Evolutionary conservation across 352 stramenopile species (phyloP).

Genomic region (Phytopythium helicoides): DNA sequence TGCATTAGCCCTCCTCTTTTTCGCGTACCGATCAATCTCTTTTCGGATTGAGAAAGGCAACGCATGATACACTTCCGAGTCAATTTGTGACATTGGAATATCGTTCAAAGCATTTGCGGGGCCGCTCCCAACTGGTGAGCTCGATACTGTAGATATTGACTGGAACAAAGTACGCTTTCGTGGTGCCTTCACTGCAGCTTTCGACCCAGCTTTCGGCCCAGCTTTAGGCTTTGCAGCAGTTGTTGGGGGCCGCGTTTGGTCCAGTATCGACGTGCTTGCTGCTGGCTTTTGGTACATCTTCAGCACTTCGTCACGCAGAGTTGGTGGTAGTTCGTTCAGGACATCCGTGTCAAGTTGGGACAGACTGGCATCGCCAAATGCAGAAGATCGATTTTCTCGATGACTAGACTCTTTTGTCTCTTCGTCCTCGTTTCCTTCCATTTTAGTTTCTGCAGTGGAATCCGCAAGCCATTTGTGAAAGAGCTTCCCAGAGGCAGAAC

Average conservation of each 20-base stretch:
- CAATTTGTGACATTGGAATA: constrained; percentile 76
- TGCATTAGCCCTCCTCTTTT: constrained; percentile 31
- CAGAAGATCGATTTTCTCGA: constrained; percentile 1
- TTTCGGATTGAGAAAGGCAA: constrained; percentile 62
- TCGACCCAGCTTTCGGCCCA: too few relatives aligned
- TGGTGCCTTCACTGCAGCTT: not conserved
- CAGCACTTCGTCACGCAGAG: constrained; percentile 61
- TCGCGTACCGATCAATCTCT: constrained; percentile 68
- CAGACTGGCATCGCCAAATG: constrained; percentile 5
- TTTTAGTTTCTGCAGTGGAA: constrained; percentile 4
- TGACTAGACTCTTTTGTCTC: constrained; percentile 12
- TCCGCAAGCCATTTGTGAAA: constrained; percentile 60
- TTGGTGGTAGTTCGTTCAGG: constrained; percentile 50
- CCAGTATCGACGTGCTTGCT: not conserved
- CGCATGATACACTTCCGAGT: constrained; percentile 71
- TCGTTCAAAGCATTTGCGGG: constrained; percentile 48
- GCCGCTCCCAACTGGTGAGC: constrained; percentile 24
- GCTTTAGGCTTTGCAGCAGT: not conserved
- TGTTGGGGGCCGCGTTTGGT: not conserved
- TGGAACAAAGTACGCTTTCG: constrained; percentile 1
- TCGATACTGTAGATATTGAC: not conserved
- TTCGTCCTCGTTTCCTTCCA: constrained; percentile 2
- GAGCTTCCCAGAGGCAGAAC: constrained; percentile 29
- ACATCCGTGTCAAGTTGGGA: constrained; percentile 71
- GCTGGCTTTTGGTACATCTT: constrained; percentile 14